Evolutionary conservation across 257 asterid species (phyloP).

Genomic region (Solanum piurae): DNA sequence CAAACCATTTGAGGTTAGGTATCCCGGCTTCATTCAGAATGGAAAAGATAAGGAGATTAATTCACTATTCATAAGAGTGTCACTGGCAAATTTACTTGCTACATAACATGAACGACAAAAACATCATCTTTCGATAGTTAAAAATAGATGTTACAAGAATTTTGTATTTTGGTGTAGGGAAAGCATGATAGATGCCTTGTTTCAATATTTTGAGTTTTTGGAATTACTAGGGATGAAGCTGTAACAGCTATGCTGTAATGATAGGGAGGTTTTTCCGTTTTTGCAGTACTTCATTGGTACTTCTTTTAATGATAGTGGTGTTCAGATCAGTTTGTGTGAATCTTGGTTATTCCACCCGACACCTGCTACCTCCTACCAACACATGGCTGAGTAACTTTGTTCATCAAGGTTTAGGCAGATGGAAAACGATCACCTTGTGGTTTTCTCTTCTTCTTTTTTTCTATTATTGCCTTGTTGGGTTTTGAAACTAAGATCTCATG

Average conservation of each 20-base stretch:
- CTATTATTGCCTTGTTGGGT: background rate
- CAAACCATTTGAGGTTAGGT: slow-evolving; percentile 89
- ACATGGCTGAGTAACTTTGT: background rate
- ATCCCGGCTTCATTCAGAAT: slow-evolving; percentile 53
- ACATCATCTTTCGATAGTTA: background rate
- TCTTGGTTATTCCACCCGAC: background rate
- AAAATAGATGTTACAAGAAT: background rate
- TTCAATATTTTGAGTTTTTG: background rate
- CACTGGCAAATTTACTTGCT: background rate
- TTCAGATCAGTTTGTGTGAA: background rate
- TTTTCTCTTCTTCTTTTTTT: background rate
- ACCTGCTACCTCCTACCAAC: background rate
- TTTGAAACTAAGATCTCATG: background rate
- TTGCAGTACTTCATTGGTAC: background rate
- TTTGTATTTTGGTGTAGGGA: background rate
- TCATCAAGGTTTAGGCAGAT: background rate
- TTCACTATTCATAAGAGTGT: background rate
- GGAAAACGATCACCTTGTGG: background rate
- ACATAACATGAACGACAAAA: background rate
- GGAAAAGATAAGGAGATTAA: slow-evolving; percentile 1
- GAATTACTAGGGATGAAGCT: background rate
- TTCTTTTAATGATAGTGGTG: background rate
- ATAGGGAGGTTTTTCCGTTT: background rate
- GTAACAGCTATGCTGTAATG: background rate
- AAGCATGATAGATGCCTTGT: background rate